Evolutionary conservation across 306 rosid genomes (phyloP).

Genomic region (Pyrus pyrifolia): DNA sequence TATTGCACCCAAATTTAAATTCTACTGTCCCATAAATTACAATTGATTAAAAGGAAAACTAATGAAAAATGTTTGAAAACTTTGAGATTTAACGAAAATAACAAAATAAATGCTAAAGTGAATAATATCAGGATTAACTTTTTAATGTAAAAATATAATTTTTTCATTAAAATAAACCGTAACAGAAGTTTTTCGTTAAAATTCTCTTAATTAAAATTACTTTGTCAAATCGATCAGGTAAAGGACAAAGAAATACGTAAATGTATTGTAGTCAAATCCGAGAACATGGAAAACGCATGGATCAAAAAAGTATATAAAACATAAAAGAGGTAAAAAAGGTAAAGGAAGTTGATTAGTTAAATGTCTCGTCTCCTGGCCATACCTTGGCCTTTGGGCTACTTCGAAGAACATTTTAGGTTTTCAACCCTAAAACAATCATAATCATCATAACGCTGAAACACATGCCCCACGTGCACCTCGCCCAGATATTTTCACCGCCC

Average conservation of each 20-base stretch:
- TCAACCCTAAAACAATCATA: not conserved
- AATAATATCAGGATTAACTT: too few relatives aligned
- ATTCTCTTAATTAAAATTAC: too few relatives aligned
- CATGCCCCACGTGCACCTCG: constrained; percentile 29
- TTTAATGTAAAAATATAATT: too few relatives aligned
- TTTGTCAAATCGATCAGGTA: too few relatives aligned
- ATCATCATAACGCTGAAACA: not conserved
- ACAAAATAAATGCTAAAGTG: too few relatives aligned
- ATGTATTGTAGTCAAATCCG: not conserved
- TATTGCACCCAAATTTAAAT: not conserved
- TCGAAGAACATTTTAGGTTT: constrained; percentile 8
- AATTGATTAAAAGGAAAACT: too few relatives aligned
- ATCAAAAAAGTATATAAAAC: not conserved
- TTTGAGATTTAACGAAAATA: too few relatives aligned
- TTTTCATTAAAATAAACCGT: too few relatives aligned
- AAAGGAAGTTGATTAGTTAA: not conserved
- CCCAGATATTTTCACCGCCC: constrained; percentile 14
- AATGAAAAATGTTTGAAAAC: too few relatives aligned
- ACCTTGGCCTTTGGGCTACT: constrained; percentile 3
- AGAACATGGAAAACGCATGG: not conserved
- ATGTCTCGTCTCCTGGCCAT: not conserved
- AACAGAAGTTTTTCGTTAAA: too few relatives aligned
- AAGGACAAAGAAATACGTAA: too few relatives aligned
- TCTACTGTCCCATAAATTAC: too few relatives aligned
- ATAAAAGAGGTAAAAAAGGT: not conserved